A percentile compares a stretch with the other conserved stretches of the same genome.
These are phyloP conservation scores for Ganoderma boninense DNA, from an alignment of 1,284 basidiomycete genomes.

Conservation along the genomic window DNA sequence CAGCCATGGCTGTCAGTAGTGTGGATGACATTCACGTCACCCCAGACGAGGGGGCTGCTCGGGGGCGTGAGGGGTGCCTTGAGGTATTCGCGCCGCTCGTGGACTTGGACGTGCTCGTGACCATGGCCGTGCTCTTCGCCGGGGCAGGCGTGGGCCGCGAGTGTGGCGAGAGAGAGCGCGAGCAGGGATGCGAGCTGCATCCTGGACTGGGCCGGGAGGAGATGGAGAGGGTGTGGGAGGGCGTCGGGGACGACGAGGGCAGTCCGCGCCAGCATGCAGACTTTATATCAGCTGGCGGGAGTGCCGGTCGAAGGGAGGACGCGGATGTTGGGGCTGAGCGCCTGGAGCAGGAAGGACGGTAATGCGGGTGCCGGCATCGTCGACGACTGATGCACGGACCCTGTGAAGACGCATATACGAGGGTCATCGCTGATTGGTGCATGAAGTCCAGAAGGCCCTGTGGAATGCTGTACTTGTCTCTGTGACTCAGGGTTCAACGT, in stretches of 20 bases:
- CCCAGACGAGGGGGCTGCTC: slow-evolving; percentile 73
- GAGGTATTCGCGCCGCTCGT: slow-evolving; percentile 53
- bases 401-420: not conserved
- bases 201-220: not conserved
- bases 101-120: slow-evolving; percentile 44
- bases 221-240: not conserved
- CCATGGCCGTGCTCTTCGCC: slow-evolving; percentile 36
- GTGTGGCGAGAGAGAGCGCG: slow-evolving; percentile 28
- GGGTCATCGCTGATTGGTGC: not conserved
- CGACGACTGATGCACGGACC: not conserved
- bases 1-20: slow-evolving; percentile 88
- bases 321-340: not conserved
- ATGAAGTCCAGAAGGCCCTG: not conserved
- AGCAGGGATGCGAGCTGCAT: slow-evolving; percentile 31
- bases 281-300: not conserved
- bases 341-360: not conserved
- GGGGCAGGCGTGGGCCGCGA: slow-evolving; percentile 33
- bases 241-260: not conserved
- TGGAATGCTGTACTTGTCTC: not conserved
- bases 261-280: not conserved
- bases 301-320: not conserved
- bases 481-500: not conserved
- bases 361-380: not conserved
- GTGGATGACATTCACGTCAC: slow-evolving; percentile 81
- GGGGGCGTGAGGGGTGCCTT: slow-evolving; percentile 56